phyloP scores from a whole-genome alignment of 2,329 filamentous ascomycete genomes.

The Fusarium paranaense region DNA sequence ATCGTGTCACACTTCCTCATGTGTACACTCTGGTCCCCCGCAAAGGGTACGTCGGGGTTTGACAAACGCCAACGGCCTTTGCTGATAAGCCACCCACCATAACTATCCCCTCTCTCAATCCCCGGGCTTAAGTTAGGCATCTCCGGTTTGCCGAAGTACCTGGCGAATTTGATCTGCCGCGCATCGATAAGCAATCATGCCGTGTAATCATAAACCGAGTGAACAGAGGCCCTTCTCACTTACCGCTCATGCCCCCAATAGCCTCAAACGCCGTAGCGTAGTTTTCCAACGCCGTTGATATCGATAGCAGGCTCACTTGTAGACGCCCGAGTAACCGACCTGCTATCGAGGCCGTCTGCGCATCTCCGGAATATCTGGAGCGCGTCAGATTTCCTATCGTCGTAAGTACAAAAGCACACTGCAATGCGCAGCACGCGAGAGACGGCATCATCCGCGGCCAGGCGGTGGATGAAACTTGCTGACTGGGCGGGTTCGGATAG shows the following conservation, averaged over 20 bases:
- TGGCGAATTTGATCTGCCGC: neutral
- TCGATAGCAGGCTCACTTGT: neutral
- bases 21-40: neutral
- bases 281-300: neutral
- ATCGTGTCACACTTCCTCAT: neutral
- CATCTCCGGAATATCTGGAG: neutral
- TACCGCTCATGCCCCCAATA: neutral
- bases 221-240: neutral
- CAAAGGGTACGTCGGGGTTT: neutral
- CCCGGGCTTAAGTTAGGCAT: neutral
- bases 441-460: neutral
- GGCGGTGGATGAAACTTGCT: neutral
- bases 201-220: neutral
- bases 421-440: neutral
- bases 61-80: neutral
- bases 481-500: neutral
- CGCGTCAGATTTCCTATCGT: neutral
- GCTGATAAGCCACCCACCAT: neutral
- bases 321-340: neutral
- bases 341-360: neutral
- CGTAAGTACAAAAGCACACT: neutral
- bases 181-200: neutral
- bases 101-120: neutral
- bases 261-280: neutral
- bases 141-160: neutral